Base-by-base conservation (phyloP, 768 basidiomycete genomes). In the Cystoderma amianthinum region DNA sequence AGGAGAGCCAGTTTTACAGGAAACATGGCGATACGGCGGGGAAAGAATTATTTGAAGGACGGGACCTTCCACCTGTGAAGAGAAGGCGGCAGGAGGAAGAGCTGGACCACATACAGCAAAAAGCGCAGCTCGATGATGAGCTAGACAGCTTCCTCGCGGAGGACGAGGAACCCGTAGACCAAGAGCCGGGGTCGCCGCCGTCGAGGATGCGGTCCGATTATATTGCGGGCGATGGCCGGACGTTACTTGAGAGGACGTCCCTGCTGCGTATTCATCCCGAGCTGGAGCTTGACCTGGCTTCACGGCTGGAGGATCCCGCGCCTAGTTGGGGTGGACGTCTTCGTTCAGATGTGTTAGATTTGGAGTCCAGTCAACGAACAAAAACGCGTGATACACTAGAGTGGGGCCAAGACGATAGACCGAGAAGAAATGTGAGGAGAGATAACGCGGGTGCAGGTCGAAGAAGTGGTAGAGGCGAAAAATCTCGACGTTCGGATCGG, bases 1-100 rank as follows among this genome's bases (percentile, higher is more conserved):
- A 64, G 42, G 72, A 82, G 47, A 90, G 87, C 54, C 63, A 82
- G 49, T 92, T 90, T 49, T 92, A 92, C 60, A 78, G 61, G 58
- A 83, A 77, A 52, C 83, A 90, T 44, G 89, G 87, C 13, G 53
- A 51, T 41, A 55, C 56, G 21, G 81, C 82, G 2, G 86, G 85
- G 42, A 87, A 80, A 54, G 77, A 80, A 43, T 50, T 60, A 4
- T 68, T 69, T 39, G 54, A 62, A 18, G 67, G 62, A 1, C 50
- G 62, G 2, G 62, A 62, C 38, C 40, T 62, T 4, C 60, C 65
- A 2, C 62, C 61, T 19, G 45, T 53, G 40, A 69, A 68, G 48
- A 47, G 65, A 44, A 52, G 65, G 48, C 46, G 66, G 49, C 42
- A 61, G 57, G 60, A 67, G 9, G 65, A 60, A 11, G 60, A 53